These are phyloP conservation scores for Fusarium brachygibbosum DNA, from an alignment of 2,329 filamentous ascomycete genomes.

Conservation along the genomic window DNA sequence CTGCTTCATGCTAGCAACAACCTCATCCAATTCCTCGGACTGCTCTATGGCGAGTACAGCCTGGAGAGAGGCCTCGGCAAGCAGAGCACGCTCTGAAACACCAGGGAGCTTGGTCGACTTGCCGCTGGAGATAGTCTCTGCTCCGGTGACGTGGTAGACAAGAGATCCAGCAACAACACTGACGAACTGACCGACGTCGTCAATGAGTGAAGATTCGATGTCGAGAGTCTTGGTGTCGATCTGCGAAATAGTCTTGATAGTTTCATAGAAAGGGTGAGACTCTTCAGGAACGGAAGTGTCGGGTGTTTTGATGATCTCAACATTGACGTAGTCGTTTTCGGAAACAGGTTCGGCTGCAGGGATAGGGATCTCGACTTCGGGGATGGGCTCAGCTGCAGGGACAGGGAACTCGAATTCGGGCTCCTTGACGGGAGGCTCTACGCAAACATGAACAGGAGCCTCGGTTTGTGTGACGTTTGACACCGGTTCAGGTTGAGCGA, in stretches of 20 bases:
- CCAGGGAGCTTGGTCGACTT: background rate
- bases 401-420: background rate
- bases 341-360: background rate
- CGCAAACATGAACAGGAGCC: background rate
- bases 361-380: background rate
- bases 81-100: background rate
- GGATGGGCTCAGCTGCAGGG: background rate
- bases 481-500: background rate
- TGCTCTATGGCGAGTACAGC: conserved; percentile 32
- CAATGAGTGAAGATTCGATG: background rate
- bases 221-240: background rate
- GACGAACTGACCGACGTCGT: background rate
- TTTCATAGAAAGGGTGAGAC: background rate
- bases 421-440: background rate
- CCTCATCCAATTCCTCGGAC: conserved; percentile 33
- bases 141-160: background rate
- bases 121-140: background rate
- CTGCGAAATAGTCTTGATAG: background rate
- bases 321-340: background rate
- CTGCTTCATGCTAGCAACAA: conserved; percentile 30
- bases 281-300: background rate
- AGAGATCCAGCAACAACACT: background rate
- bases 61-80: conserved; percentile 28
- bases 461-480: background rate
- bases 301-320: background rate